Base-by-base conservation (phyloP, 805 yeast species). In the Metschnikowia orientalis region DNA sequence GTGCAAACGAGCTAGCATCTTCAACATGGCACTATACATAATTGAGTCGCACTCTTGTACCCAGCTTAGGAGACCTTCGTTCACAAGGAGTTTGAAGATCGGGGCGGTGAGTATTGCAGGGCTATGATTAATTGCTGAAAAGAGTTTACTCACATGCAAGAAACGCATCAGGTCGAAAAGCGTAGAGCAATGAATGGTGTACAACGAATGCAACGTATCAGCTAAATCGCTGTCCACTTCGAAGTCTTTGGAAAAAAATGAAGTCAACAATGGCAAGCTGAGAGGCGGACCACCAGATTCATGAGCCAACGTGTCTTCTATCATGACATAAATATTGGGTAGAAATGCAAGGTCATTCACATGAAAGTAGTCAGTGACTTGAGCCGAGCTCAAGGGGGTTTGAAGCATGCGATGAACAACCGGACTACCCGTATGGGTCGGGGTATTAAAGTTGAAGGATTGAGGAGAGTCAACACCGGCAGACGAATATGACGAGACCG, bases 111-210 rank as follows among this genome's bases (percentile, higher is more conserved):
- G 64, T 1, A 75, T 65, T 10, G 66, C 57, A 35, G 62, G 71
- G 53, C 77, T 83, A 6, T 74, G 61, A 6, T 65, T 51, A 29
- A 83, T 55, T 17, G 72, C 57, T n/a, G 70, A 59, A 32, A 78
- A 69, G 20, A 87, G 57, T 47, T 74, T 74, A 38, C 74, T 76
- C 37, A 81, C 55, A 37, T 80, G 83, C 77, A 85, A 71, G 49
- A 66, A 79, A 41, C 89, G 65, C 36, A 86, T 58, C 30, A 76
- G 68, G 41, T 82, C 86, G 39, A 82, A 77, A 19, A 83, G 56
- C 5, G 78, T 56, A 23, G 73, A 71, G 48, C 87, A 80, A 51
- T 81, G 80, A 6, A 77, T 68, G 38, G 68, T 71, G 58, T 84
- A 84, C 12, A 79, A 54, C 3, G 79, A 75, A 36, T 69, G 71